These are phyloP conservation scores for Tricholoma furcatifolium DNA, from an alignment of 768 basidiomycete genomes.

Conservation along the genomic window DNA sequence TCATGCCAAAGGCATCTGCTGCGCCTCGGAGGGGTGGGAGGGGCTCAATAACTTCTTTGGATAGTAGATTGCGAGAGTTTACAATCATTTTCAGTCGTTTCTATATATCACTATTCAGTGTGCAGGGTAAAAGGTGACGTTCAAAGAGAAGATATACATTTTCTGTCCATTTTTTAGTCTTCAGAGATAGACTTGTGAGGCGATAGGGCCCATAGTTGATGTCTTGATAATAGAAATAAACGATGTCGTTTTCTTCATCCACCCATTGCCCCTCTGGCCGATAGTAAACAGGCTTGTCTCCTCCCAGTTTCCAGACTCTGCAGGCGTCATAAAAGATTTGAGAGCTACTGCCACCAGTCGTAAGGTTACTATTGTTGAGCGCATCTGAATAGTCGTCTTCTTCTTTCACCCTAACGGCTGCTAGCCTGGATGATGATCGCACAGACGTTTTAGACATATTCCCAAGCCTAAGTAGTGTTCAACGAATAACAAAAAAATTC, in stretches of 20 bases:
- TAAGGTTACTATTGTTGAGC: no score
- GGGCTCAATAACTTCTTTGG: not conserved
- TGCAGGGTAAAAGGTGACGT: not conserved
- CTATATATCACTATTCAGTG: not conserved
- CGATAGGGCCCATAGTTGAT: not conserved
- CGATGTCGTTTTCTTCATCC: not conserved
- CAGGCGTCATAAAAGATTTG: not conserved
- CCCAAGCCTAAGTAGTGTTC: no score
- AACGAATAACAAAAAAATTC: no score
- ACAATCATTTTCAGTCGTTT: not conserved
- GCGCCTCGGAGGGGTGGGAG: not conserved
- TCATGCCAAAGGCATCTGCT: not conserved
- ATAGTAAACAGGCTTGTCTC: not conserved
- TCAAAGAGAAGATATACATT: not conserved
- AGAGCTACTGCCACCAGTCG: no score
- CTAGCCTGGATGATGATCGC: not conserved
- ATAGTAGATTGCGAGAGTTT: not conserved
- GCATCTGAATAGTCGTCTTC: not conserved
- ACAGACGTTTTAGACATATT: no score
- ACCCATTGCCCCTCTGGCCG: conserved; percentile 3
- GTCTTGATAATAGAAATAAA: conserved; percentile 1
- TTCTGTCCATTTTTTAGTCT: not conserved
- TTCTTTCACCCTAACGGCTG: not conserved
- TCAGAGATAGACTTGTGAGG: not conserved
- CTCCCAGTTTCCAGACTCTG: not conserved